Conservation (phyloP, 495 filamentous ascomycete species). For the Penicillium angulare region DNA sequence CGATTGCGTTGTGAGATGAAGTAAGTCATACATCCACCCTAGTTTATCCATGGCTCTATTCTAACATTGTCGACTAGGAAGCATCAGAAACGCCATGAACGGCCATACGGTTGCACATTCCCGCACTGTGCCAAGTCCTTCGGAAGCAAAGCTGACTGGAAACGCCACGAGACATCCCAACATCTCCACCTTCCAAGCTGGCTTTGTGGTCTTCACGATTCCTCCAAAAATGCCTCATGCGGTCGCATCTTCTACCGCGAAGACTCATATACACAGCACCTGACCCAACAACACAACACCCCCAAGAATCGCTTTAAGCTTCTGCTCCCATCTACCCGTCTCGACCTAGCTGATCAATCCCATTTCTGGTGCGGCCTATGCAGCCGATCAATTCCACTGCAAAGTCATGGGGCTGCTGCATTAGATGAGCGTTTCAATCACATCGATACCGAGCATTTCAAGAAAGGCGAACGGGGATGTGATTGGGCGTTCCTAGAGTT, state of each 20-base stretch:
- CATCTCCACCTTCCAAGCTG: constrained; percentile 75
- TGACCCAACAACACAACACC: constrained; percentile 47
- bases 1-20: constrained; percentile 67
- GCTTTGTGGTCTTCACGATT: constrained; percentile 59
- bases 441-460: constrained; percentile 74
- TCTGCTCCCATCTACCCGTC: constrained; percentile 40
- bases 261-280: constrained; percentile 60
- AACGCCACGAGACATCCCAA: constrained; percentile 88
- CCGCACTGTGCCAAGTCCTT: constrained; percentile 71
- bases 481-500: constrained; percentile 42
- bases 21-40: constrained; percentile 48
- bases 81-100: constrained; percentile 81
- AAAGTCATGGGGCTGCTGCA: constrained; percentile 53
- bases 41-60: background rate
- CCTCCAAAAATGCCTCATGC: constrained; percentile 41
- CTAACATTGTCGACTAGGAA: constrained; percentile 56
- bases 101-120: constrained; percentile 87
- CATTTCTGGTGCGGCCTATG: constrained; percentile 95
- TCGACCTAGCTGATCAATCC: constrained; percentile 66
- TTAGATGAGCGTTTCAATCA: constrained; percentile 83
- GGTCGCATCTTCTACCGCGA: constrained; percentile 58
- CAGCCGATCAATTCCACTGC: constrained; percentile 52
- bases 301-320: background rate
- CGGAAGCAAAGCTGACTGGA: constrained; percentile 96
- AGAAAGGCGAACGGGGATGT: constrained; percentile 47